phyloP scores from a whole-genome alignment of 164 flowering plant genomes.

The Aristolochia fimbriata region DNA sequence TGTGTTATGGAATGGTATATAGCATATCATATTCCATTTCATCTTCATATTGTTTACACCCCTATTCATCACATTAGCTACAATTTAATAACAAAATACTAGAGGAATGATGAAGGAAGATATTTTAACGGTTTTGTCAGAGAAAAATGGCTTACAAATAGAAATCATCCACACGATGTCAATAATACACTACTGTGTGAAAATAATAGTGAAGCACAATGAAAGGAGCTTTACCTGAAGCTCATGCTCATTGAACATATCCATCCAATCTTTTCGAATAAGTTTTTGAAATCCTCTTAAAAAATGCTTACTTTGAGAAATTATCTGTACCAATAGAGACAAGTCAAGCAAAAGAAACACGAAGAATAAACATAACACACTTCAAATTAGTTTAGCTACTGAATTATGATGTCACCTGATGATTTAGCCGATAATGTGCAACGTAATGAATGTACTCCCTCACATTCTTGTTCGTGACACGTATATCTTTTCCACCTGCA shows the following conservation, averaged over 20 bases:
- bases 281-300: constrained; percentile 91
- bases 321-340: constrained; percentile 40
- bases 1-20: no score
- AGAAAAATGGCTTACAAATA: no score
- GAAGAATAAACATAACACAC: no score
- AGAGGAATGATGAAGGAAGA: no score
- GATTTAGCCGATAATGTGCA: constrained; percentile 82
- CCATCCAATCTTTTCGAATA: constrained; percentile 85
- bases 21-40: no score
- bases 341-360: background rate
- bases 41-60: no score
- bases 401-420: constrained; percentile 40
- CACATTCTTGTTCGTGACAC: constrained; percentile 88
- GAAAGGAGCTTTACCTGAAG: constrained; percentile 54
- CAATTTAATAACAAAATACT: no score
- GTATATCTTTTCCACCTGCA: constrained; percentile 69
- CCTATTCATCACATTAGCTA: no score
- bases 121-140: no score
- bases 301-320: constrained; percentile 90
- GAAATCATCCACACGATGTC: no score
- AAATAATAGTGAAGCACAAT: no score
- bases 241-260: constrained; percentile 97
- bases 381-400: background rate
- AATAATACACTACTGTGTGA: no score
- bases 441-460: constrained; percentile 80